Evolutionary conservation across 768 basidiomycete genomes (phyloP).

Genomic region (Tylopilus sp.): DNA sequence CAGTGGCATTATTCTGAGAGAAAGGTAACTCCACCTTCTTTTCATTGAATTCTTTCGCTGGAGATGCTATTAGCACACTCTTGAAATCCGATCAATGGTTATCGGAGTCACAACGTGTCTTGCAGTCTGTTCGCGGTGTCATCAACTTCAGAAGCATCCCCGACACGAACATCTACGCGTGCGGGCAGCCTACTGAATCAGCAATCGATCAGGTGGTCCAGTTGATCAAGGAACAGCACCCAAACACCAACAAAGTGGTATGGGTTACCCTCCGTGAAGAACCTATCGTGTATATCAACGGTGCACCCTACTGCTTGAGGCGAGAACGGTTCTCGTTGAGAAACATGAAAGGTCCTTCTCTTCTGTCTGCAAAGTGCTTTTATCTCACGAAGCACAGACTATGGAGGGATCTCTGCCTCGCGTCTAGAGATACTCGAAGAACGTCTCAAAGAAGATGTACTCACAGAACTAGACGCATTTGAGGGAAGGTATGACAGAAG

Average conservation of each 20-base stretch:
- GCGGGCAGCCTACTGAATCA: constrained; percentile 86
- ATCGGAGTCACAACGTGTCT: constrained; percentile 62
- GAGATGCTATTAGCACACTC: constrained; percentile 52
- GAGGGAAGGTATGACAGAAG: constrained; percentile 65
- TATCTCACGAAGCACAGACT: constrained; percentile 50
- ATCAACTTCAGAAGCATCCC: constrained; percentile 91
- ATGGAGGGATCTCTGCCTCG: constrained; percentile 90
- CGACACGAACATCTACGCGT: constrained; percentile 78
- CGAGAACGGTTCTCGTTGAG: constrained; percentile 82
- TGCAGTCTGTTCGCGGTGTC: constrained; percentile 79
- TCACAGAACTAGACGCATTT: constrained; percentile 77
- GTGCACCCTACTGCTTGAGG: constrained; percentile 85
- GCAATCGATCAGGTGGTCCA: constrained; percentile 80
- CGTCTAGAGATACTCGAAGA: constrained; percentile 90
- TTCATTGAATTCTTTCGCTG: constrained; percentile 2
- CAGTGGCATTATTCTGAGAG: constrained; percentile 89
- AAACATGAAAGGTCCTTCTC: constrained; percentile 80
- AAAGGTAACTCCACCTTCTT: constrained; percentile 51
- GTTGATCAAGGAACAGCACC: constrained; percentile 58
- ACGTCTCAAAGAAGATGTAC: constrained; percentile 82
- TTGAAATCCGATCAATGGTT: constrained; percentile 94
- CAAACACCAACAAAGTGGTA: constrained; percentile 58
- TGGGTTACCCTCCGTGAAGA: constrained; percentile 96
- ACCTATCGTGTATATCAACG: constrained; percentile 90
- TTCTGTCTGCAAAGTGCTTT: background rate